Evolutionary conservation across 176 grass and related monocot species (phyloP).

Genomic region (Raddia guianensis): DNA sequence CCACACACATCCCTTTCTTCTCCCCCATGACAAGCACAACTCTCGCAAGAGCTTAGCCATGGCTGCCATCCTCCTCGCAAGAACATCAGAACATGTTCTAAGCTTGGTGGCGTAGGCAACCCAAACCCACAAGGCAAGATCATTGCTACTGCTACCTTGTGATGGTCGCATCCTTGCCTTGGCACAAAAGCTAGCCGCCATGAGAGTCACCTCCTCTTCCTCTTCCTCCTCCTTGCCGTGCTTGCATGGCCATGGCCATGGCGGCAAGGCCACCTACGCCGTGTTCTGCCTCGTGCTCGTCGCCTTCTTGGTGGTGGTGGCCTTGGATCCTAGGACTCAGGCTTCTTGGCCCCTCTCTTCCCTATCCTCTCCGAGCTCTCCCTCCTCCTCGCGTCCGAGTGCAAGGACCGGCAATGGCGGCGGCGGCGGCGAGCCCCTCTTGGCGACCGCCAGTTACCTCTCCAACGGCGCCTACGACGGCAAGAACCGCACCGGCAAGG

Average conservation of each 20-base stretch:
- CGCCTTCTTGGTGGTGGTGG: slow-evolving; percentile 29
- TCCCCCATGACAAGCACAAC: slow-evolving; percentile 36
- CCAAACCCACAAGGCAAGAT: not conserved
- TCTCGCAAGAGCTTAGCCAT: not conserved
- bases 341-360: slow-evolving; percentile 47
- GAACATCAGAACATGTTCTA: slow-evolving; percentile 6
- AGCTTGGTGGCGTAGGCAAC: slow-evolving; percentile 16
- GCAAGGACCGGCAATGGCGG: not conserved
- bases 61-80: not conserved
- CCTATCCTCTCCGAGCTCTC: not conserved
- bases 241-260: slow-evolving; percentile 31
- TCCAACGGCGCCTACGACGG: not conserved
- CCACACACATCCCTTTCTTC: slow-evolving; percentile 52
- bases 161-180: slow-evolving; percentile 36
- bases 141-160: not conserved
- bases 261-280: slow-evolving; percentile 18
- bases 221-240: slow-evolving; percentile 35
- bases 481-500: slow-evolving; percentile 42
- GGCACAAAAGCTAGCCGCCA: slow-evolving; percentile 18
- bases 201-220: slow-evolving; percentile 33
- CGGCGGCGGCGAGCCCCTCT: slow-evolving; percentile 33
- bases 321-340: slow-evolving; percentile 40
- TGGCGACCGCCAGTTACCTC: slow-evolving; percentile 39
- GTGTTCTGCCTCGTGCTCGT: slow-evolving; percentile 36
- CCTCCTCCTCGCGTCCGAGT: slow-evolving; percentile 26